These are phyloP conservation scores for Psophocarpus tetragonolobus DNA, from an alignment of 306 rosid genomes.

Conservation along the genomic window DNA sequence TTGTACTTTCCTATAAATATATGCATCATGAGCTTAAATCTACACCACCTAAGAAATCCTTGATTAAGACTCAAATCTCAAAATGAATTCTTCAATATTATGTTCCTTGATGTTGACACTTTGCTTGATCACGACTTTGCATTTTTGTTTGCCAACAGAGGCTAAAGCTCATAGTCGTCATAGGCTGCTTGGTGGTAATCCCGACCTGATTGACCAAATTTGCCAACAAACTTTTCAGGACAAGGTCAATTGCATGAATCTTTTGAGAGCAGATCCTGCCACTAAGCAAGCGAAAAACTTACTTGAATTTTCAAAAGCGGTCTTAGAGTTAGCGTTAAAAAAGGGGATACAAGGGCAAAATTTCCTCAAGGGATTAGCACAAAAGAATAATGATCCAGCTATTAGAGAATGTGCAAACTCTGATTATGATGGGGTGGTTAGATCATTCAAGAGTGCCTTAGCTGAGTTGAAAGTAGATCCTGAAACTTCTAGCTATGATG, in stretches of 20 bases:
- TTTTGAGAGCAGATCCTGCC: neutral
- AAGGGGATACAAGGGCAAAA: neutral
- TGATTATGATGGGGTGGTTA: neutral
- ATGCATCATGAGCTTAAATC: neutral
- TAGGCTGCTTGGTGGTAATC: neutral
- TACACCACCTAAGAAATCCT: neutral
- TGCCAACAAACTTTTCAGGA: neutral
- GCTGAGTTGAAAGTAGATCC: slow-evolving; percentile 9
- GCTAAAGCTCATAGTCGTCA: neutral
- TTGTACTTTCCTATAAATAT: neutral
- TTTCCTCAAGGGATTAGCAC: neutral
- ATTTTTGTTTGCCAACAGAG: neutral
- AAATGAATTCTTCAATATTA: slow-evolving; percentile 2
- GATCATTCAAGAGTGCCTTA: slow-evolving; percentile 9
- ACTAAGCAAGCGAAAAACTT: neutral
- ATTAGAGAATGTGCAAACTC: slow-evolving; percentile 4
- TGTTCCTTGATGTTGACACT: neutral
- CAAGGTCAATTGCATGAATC: neutral
- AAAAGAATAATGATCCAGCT: neutral
- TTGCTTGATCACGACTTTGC: neutral
- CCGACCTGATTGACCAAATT: neutral
- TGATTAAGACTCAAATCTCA: neutral
- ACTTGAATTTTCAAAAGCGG: neutral
- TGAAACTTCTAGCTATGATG: slow-evolving; percentile 37
- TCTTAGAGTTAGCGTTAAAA: neutral